Evolutionary conservation across 306 rosid genomes (phyloP).

Genomic region (Abrus pulchellus): DNA sequence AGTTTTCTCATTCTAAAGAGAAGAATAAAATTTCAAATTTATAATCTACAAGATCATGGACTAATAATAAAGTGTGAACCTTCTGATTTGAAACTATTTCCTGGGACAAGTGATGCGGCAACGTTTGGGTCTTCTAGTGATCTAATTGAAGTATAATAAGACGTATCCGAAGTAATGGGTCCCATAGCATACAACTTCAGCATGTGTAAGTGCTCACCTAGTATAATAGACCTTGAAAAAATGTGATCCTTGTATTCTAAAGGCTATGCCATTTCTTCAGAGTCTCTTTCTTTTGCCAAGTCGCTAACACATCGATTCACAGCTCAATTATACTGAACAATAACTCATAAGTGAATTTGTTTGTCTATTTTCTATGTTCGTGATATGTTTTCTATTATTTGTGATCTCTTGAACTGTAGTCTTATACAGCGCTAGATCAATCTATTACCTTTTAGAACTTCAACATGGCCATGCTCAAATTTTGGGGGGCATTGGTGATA

Average conservation of each 20-base stretch:
- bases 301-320: conserved; percentile 27
- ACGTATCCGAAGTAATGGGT: conserved; percentile 52
- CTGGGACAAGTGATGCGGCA: conserved; percentile 50
- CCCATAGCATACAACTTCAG: conserved; percentile 44
- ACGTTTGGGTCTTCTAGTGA: conserved; percentile 51
- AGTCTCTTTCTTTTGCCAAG: conserved; percentile 17
- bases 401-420: conserved; percentile 14
- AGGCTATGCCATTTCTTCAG: conserved; percentile 11
- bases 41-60: too few species aligned
- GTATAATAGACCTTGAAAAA: conserved; percentile 37
- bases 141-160: conserved; percentile 52
- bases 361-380: conserved; percentile 43
- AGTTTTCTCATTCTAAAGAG: too few species aligned
- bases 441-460: conserved; percentile 23
- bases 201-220: conserved; percentile 50
- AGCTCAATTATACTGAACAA: conserved; percentile 46
- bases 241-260: conserved; percentile 41
- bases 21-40: too few species aligned
- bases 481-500: conserved; percentile 48
- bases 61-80: conserved; percentile 1
- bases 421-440: neutral
- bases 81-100: conserved; percentile 43
- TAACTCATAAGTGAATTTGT: conserved; percentile 17
- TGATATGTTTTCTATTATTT: conserved; percentile 49
- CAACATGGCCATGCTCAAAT: conserved; percentile 51